phyloP scores from a whole-genome alignment of 495 filamentous ascomycete genomes.

The Aspergillus carlsbadensis region DNA sequence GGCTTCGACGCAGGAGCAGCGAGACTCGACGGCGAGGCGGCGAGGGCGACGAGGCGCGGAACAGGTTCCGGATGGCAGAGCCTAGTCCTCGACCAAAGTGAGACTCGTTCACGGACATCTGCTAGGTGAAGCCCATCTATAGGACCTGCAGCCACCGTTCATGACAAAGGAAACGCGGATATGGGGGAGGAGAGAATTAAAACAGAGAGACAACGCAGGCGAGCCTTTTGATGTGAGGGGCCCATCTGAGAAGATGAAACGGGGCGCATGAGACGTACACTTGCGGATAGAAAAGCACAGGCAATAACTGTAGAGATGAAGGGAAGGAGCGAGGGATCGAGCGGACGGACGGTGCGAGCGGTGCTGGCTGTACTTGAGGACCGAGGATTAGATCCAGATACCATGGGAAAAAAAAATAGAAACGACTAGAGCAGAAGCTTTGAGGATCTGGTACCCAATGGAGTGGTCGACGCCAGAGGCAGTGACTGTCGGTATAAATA shows the following conservation, averaged over 20 bases:
- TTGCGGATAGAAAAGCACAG: background rate
- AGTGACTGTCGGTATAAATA: conserved; percentile 14
- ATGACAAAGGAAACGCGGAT: conserved; percentile 20
- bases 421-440: too few relatives aligned
- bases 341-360: conserved; percentile 5
- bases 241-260: conserved; percentile 26
- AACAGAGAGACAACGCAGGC: conserved; percentile 9
- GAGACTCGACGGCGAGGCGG: conserved; percentile 35
- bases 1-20: conserved; percentile 41
- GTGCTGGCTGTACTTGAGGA: background rate
- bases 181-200: conserved; percentile 7
- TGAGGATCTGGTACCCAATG: conserved; percentile 9
- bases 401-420: background rate
- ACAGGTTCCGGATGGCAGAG: conserved; percentile 34
- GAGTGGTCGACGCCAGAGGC: background rate
- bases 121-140: conserved; percentile 34
- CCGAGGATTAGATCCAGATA: background rate
- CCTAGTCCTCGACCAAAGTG: conserved; percentile 39
- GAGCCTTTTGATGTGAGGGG: conserved; percentile 16
- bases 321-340: conserved; percentile 2
- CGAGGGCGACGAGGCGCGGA: conserved; percentile 34
- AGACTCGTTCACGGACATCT: conserved; percentile 42
- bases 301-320: background rate
- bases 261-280: conserved; percentile 34
- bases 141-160: conserved; percentile 15